A percentile compares a stretch with the other conserved stretches of the same genome.
Evolutionary conservation across 1,284 basidiomycete species (phyloP).

Genomic region (Boletus smithii): DNA sequence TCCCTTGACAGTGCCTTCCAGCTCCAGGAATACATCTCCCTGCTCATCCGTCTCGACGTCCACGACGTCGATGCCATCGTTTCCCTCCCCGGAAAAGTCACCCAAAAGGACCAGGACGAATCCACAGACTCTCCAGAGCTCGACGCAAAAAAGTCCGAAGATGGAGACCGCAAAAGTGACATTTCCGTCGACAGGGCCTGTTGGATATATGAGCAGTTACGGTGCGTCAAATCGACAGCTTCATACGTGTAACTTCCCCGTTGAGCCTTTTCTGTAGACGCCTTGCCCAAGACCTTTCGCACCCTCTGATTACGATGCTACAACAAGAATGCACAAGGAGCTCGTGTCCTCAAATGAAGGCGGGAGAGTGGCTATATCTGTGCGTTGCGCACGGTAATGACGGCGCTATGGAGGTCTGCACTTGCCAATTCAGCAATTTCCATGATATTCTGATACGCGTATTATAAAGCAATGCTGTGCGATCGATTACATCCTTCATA

Average conservation of each 20-base stretch:
- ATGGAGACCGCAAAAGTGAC: slow-evolving; percentile 45
- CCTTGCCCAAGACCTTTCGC: slow-evolving; percentile 87
- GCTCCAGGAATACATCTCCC: slow-evolving; percentile 90
- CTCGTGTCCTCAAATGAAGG: slow-evolving; percentile 95
- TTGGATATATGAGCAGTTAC: slow-evolving; percentile 94
- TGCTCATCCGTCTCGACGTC: slow-evolving; percentile 80
- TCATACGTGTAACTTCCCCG: background rate
- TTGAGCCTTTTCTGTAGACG: slow-evolving; percentile 51
- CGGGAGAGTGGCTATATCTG: slow-evolving; percentile 93
- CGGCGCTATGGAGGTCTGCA: slow-evolving; percentile 68
- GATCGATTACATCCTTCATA: slow-evolving; percentile 96
- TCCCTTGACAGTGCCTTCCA: slow-evolving; percentile 89
- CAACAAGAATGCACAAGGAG: slow-evolving; percentile 81
- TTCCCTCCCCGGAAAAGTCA: slow-evolving; percentile 55
- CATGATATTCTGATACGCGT: slow-evolving; percentile 10
- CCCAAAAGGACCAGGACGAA: slow-evolving; percentile 37
- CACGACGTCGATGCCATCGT: slow-evolving; percentile 86
- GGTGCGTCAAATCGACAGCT: slow-evolving; percentile 48
- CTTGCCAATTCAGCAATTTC: slow-evolving; percentile 1
- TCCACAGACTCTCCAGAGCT: slow-evolving; percentile 40
- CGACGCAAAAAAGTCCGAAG: slow-evolving; percentile 39
- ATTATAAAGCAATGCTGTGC: slow-evolving; percentile 82
- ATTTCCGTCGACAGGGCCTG: slow-evolving; percentile 74
- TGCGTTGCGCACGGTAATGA: slow-evolving; percentile 90
- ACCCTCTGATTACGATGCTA: slow-evolving; percentile 84